Percentiles rank a stretch among this genome's conserved stretches.
phyloP scores from a whole-genome alignment of 345 rosid species.

The Eucalyptus sp. region DNA sequence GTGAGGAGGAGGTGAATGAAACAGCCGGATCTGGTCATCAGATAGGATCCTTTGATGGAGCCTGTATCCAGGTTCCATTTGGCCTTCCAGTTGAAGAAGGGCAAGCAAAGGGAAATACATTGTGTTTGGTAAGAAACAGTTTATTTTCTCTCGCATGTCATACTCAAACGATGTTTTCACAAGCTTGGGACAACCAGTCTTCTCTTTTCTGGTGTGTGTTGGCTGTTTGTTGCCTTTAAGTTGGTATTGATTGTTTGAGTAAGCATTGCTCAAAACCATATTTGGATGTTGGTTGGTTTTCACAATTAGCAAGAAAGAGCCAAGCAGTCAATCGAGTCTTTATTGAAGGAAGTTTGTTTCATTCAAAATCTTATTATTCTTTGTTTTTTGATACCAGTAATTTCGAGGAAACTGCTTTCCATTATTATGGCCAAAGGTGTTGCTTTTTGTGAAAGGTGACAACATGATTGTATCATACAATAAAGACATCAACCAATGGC shows the following conservation, averaged over 20 bases:
- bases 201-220: neutral
- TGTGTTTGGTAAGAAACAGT: neutral
- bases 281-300: neutral
- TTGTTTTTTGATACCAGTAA: neutral
- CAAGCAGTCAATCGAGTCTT: neutral
- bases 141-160: neutral
- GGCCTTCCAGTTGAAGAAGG: constrained; percentile 10
- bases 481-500: neutral
- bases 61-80: constrained; percentile 11
- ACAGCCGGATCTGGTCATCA: neutral
- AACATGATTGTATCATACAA: neutral
- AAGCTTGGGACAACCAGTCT: neutral
- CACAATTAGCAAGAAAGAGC: neutral
- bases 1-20: neutral
- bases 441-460: neutral
- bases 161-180: neutral
- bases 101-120: neutral
- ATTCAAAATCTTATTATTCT: neutral
- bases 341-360: neutral
- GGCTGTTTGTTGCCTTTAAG: neutral
- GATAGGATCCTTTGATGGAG: constrained; percentile 1
- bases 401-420: neutral
- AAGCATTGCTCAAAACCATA: neutral
- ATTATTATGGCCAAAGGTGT: neutral
- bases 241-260: neutral